phyloP scores from a whole-genome alignment of 2,329 filamentous ascomycete genomes.

The Lachnellula hyalina region DNA sequence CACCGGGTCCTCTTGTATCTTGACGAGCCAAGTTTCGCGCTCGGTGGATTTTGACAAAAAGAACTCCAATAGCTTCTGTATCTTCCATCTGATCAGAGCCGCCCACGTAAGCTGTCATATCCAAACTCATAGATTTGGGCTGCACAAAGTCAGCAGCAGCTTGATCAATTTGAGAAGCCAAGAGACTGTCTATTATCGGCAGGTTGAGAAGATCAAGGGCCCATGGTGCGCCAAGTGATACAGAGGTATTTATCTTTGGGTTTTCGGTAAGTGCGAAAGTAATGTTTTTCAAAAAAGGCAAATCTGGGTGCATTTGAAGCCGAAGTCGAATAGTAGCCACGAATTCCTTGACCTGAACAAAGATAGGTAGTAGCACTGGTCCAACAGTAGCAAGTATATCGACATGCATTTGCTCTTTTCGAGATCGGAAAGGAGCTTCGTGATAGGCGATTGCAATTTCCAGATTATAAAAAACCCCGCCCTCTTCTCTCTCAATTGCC shows the following conservation, averaged over 20 bases:
- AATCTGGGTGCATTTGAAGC: slow-evolving; percentile 19
- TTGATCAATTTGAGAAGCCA: slow-evolving; percentile 15
- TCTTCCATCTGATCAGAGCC: slow-evolving; percentile 17
- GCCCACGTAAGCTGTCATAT: slow-evolving; percentile 18
- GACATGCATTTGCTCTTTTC: slow-evolving; percentile 20
- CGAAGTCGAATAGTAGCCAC: slow-evolving; percentile 16
- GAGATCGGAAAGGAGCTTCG: slow-evolving; percentile 14
- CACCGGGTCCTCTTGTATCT: slow-evolving; percentile 14
- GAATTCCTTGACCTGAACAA: slow-evolving; percentile 19
- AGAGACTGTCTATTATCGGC: slow-evolving; percentile 14
- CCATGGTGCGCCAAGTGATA: slow-evolving; percentile 18
- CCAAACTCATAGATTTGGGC: slow-evolving; percentile 19
- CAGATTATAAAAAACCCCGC: slow-evolving; percentile 19
- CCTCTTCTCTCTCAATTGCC: slow-evolving; percentile 12
- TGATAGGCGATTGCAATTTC: slow-evolving; percentile 19
- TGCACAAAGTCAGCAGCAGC: slow-evolving; percentile 17
- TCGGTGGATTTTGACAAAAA: slow-evolving; percentile 19
- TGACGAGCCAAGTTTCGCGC: slow-evolving; percentile 15
- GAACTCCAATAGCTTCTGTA: slow-evolving; percentile 16
- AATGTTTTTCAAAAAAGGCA: slow-evolving; percentile 18
- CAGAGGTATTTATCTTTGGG: slow-evolving; percentile 15
- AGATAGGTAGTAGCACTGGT: slow-evolving; percentile 15
- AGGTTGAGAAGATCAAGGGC: slow-evolving; percentile 17
- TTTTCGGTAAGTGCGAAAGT: slow-evolving; percentile 18
- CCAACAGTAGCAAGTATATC: slow-evolving; percentile 17